Percentiles rank a stretch among this genome's conserved stretches.
Conservation (phyloP, 306 rosid species). For the Castanospermum australe region DNA sequence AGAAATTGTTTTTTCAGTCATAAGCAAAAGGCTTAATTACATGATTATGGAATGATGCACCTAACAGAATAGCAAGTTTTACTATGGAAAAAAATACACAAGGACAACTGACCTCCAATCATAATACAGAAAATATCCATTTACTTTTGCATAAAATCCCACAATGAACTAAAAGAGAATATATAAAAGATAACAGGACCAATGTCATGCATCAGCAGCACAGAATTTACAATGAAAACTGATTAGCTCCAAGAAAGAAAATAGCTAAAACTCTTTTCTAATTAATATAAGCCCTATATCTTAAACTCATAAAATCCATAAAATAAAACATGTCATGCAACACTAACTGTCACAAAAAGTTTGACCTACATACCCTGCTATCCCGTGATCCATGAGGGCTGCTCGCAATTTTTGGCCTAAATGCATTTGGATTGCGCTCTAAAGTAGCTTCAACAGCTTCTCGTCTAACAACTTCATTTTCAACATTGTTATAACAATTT, state of each 20-base stretch:
- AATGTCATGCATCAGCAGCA: slow-evolving; percentile 14
- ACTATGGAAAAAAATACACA: background rate
- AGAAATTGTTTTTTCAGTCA: background rate
- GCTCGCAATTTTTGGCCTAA: slow-evolving; percentile 98
- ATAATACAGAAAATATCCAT: background rate
- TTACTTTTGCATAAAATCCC: slow-evolving; percentile 20
- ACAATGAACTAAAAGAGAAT: slow-evolving; percentile 17
- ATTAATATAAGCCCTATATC: slow-evolving; percentile 12
- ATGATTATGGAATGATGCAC: slow-evolving; percentile 1
- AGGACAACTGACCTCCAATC: slow-evolving; percentile 5
- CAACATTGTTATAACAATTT: slow-evolving; percentile 95
- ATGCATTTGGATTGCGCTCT: slow-evolving; percentile 99
- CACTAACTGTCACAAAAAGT: slow-evolving; percentile 10
- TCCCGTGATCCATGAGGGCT: slow-evolving; percentile 88
- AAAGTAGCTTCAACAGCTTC: slow-evolving; percentile 98
- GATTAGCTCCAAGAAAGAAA: background rate
- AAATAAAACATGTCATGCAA: slow-evolving; percentile 8
- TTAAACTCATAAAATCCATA: background rate
- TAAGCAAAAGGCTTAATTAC: slow-evolving; percentile 2
- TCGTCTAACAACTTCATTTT: slow-evolving; percentile 88
- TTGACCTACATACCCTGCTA: slow-evolving; percentile 60
- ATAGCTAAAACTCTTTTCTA: background rate
- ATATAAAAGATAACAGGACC: background rate
- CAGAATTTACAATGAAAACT: slow-evolving; percentile 10
- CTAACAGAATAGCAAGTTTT: slow-evolving; percentile 12